These are phyloP conservation scores for Boletus sensibilis DNA, from an alignment of 768 basidiomycete species.

Conservation along the genomic window DNA sequence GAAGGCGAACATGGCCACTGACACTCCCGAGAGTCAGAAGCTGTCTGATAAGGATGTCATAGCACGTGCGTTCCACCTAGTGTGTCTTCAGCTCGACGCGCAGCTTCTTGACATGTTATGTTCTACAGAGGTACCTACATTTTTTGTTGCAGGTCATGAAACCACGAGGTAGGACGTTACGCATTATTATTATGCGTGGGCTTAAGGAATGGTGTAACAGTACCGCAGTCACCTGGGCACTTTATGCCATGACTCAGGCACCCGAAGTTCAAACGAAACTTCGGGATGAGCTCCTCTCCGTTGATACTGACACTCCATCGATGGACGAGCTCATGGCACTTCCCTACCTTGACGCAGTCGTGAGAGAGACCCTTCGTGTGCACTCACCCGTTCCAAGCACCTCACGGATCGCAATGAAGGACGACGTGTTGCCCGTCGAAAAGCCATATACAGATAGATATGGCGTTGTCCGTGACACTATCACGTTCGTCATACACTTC, in stretches of 20 bases:
- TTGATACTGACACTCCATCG: slow-evolving; percentile 55
- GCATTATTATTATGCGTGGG: background rate
- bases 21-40: slow-evolving; percentile 52
- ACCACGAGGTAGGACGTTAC: slow-evolving; percentile 44
- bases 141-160: slow-evolving; percentile 60
- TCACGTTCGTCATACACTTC: slow-evolving; percentile 32
- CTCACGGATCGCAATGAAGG: slow-evolving; percentile 44
- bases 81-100: background rate
- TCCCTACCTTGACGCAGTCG: slow-evolving; percentile 66
- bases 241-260: slow-evolving; percentile 52
- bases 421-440: slow-evolving; percentile 52
- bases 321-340: slow-evolving; percentile 70
- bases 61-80: slow-evolving; percentile 39
- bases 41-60: slow-evolving; percentile 65
- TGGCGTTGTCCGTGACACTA: slow-evolving; percentile 40
- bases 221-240: slow-evolving; percentile 54
- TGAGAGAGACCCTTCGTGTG: slow-evolving; percentile 58
- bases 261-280: slow-evolving; percentile 53
- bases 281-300: slow-evolving; percentile 52
- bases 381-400: slow-evolving; percentile 50
- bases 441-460: slow-evolving; percentile 44
- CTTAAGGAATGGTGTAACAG: background rate
- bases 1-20: slow-evolving; percentile 58
- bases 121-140: slow-evolving; percentile 55
- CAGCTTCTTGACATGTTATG: background rate